Base-by-base conservation (phyloP, 768 basidiomycete genomes). In the Steccherinum ochraceum region DNA sequence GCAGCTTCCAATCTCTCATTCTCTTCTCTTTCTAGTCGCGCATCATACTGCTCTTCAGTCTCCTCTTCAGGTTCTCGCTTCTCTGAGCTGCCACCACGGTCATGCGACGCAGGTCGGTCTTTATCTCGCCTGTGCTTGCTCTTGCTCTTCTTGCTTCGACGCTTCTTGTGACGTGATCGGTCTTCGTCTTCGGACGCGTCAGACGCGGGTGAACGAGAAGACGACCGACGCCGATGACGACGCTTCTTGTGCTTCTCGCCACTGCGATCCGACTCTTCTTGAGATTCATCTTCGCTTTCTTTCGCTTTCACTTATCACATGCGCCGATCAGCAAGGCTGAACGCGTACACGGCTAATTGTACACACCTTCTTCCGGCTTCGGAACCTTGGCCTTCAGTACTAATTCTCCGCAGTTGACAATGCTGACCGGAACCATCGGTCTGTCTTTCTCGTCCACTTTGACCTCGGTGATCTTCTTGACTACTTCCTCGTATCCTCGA, bases 331-430 rank as follows among this genome's bases (percentile, higher is more conserved):
- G 46, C 41, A 43, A 23, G 41, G 5, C n/a, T 18, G 41, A 23
- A 43, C 11, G 35, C 11, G 11, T 39, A n/a, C 11, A 39, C 11
- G 35, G 35, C 11, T 39, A 11, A 39, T 11, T 39, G 35, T 11
- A 13, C 45, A 39, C 49, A 64, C 65, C 57, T 50, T 59, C 35
- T 48, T 43, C 45, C 49, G 5, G 54, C 47, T n/a, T 50, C 52
- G 2, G 52, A 7, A 23, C 35, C 45, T 67, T 67, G 51, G 76
- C 77, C 50, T 77, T 78, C 11, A 90, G 74, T 63, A 90, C 86
- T 30, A 95, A 80, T 62, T 95, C 93, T 11, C 93, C 93, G 49
- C 88, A 91, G 62, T 84, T 89, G 2, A 74, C 67, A 54, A 95
- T 80, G 10, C 77, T 67, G 11, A 94, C 80, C 1, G 84, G 83